phyloP scores from a whole-genome alignment of 495 filamentous ascomycete genomes.

The Penicillium egyptiacum region DNA sequence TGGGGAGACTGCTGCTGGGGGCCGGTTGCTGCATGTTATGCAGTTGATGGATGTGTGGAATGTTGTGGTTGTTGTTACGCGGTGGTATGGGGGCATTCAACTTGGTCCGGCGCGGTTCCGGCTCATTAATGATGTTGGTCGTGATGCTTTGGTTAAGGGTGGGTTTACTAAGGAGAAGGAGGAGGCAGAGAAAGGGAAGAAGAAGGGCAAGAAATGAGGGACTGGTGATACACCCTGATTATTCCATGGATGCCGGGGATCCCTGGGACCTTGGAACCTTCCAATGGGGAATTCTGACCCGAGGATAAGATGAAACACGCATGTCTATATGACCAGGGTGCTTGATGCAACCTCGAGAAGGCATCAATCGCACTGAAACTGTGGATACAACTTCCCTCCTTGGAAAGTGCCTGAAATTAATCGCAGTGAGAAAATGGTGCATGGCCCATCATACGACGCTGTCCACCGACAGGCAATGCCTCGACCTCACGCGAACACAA shows the following conservation, averaged over 20 bases:
- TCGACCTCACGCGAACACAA: not conserved
- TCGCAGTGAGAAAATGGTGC: not conserved
- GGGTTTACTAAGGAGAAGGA: constrained; percentile 57
- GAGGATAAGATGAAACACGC: constrained; percentile 2
- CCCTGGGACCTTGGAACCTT: not conserved
- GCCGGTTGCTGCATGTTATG: constrained; percentile 81
- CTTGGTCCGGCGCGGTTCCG: constrained; percentile 87
- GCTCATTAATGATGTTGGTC: constrained; percentile 80
- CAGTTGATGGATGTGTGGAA: constrained; percentile 94
- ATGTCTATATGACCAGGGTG: not conserved
- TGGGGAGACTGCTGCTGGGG: constrained; percentile 92
- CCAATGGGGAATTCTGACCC: not conserved
- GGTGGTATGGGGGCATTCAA: constrained; percentile 92
- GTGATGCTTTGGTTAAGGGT: constrained; percentile 82
- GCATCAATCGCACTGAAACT: constrained; percentile 4
- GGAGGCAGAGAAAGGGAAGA: constrained; percentile 47
- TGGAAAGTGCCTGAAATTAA: not conserved
- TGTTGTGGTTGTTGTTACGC: constrained; percentile 86
- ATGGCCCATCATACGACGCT: not conserved
- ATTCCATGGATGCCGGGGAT: not conserved
- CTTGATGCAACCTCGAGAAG: constrained; percentile 12
- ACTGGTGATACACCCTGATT: not conserved
- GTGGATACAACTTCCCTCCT: constrained; percentile 2
- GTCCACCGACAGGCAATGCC: not conserved
- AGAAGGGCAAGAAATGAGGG: constrained; percentile 59